A percentile compares a stretch with the other conserved stretches of the same genome.
Conservation (phyloP, 1,284 basidiomycete genomes). For the Malassezia slooffiae region DNA sequence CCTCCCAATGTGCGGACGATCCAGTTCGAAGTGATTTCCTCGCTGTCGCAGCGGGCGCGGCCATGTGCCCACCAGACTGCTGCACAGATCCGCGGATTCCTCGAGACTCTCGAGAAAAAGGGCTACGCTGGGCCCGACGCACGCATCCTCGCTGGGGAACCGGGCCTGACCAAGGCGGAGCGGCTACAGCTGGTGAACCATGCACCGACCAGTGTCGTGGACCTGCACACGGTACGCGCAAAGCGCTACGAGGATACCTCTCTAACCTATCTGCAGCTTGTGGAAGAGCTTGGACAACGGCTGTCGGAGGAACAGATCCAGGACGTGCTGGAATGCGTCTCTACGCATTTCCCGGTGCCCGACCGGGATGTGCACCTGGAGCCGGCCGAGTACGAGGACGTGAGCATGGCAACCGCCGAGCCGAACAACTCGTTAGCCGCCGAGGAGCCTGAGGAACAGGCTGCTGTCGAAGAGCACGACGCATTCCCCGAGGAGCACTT, state of each 20-base stretch:
- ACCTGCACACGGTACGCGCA: conserved; percentile 83
- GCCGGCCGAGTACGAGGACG: not conserved
- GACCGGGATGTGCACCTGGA: too few relatives aligned
- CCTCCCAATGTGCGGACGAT: conserved; percentile 71
- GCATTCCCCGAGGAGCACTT: conserved; percentile 17
- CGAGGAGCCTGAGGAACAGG: not conserved
- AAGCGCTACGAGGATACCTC: conserved; percentile 69
- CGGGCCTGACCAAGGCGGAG: conserved; percentile 74
- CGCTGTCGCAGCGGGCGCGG: conserved; percentile 63
- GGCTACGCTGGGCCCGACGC: conserved; percentile 24
- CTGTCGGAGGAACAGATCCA: conserved; percentile 13
- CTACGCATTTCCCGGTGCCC: conserved; percentile 5
- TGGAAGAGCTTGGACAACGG: conserved; percentile 55
- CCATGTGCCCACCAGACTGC: conserved; percentile 60
- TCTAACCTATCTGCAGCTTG: conserved; percentile 52
- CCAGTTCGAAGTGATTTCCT: conserved; percentile 77
- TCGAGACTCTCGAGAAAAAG: conserved; percentile 52
- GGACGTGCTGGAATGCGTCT: conserved; percentile 8
- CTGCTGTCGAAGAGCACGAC: conserved; percentile 5
- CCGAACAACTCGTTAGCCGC: not conserved
- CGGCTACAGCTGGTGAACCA: conserved; percentile 82
- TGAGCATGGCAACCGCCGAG: not conserved
- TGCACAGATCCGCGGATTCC: conserved; percentile 58
- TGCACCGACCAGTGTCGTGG: conserved; percentile 67
- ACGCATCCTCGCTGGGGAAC: conserved; percentile 41